Percentiles rank a stretch among this genome's conserved stretches.
phyloP scores from a whole-genome alignment of 495 filamentous ascomycete genomes.

The Penicillium crystallinum region DNA sequence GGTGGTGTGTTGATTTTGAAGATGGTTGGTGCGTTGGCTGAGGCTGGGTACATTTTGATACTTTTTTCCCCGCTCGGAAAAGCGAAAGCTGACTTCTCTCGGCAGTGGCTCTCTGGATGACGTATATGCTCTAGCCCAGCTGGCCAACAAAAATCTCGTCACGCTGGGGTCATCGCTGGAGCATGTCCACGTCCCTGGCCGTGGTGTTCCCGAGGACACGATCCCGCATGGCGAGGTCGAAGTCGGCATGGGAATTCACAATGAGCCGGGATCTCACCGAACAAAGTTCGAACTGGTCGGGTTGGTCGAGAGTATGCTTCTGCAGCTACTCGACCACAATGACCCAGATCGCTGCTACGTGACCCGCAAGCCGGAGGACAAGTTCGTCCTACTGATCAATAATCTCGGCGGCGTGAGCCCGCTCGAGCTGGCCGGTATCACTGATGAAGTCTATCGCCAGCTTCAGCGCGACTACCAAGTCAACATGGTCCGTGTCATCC shows the following conservation, averaged over 20 bases:
- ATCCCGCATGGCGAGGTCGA: slow-evolving; percentile 73
- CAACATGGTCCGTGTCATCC: slow-evolving; percentile 60
- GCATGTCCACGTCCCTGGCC: slow-evolving; percentile 90
- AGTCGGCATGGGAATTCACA: slow-evolving; percentile 98
- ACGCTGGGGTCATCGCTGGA: slow-evolving; percentile 80
- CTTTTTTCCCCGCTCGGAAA: not conserved
- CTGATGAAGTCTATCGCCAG: slow-evolving; percentile 79
- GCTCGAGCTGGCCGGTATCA: slow-evolving; percentile 84
- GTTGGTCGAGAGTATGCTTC: slow-evolving; percentile 73
- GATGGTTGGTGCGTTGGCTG: slow-evolving; percentile 81
- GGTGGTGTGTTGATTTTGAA: slow-evolving; percentile 88
- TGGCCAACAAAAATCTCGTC: slow-evolving; percentile 71
- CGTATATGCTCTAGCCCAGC: slow-evolving; percentile 63
- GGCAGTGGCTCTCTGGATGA: slow-evolving; percentile 52
- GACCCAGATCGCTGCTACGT: slow-evolving; percentile 82
- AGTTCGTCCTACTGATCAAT: slow-evolving; percentile 79
- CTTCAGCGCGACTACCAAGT: slow-evolving; percentile 63
- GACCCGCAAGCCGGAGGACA: slow-evolving; percentile 53
- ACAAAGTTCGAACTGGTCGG: slow-evolving; percentile 60
- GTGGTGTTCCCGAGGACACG: slow-evolving; percentile 50
- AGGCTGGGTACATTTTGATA: slow-evolving; percentile 49
- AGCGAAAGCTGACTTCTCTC: not conserved
- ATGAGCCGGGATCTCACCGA: slow-evolving; percentile 80
- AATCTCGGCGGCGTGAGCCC: slow-evolving; percentile 91
- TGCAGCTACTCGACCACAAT: slow-evolving; percentile 68